Percentiles rank a stretch among this genome's conserved stretches.
These are phyloP conservation scores for Cyclostephanos invisitatus DNA, from an alignment of 108 stramenopile genomes.

Conservation along the genomic window DNA sequence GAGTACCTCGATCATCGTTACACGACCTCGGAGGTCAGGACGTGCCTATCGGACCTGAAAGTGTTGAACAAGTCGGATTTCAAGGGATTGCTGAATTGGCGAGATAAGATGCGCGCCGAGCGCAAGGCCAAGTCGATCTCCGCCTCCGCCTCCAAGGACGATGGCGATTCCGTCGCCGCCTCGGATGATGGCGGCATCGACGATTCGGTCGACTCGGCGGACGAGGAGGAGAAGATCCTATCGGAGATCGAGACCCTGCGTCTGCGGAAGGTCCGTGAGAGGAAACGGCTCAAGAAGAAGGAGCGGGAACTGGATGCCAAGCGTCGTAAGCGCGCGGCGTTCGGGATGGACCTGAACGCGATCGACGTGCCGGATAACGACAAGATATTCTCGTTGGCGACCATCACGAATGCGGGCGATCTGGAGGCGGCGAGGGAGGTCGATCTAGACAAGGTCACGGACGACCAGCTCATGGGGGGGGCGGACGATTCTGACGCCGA, in stretches of 20 bases:
- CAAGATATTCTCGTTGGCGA: conserved; percentile 77
- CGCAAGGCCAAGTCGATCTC: conserved; percentile 55
- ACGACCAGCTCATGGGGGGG: conserved; percentile 62
- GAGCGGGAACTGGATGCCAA: conserved; percentile 84
- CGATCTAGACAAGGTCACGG: conserved; percentile 74
- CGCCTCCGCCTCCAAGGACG: conserved; percentile 48
- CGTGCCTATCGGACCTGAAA: conserved; percentile 86
- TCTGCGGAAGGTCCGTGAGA: conserved; percentile 67
- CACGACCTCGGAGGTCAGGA: conserved; percentile 89
- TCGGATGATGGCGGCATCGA: conserved; percentile 30
- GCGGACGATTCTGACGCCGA: conserved; percentile 43
- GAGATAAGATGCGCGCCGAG: conserved; percentile 77
- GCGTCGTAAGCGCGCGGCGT: conserved; percentile 76
- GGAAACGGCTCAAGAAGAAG: conserved; percentile 90
- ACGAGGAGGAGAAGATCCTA: conserved; percentile 84
- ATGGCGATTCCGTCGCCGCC: conserved; percentile 26
- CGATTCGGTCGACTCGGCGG: conserved; percentile 68
- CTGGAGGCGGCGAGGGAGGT: conserved; percentile 77
- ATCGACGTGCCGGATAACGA: conserved; percentile 87
- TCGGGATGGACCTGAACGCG: conserved; percentile 88
- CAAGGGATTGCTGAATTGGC: conserved; percentile 91
- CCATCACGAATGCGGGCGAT: conserved; percentile 67
- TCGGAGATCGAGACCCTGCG: conserved; percentile 74
- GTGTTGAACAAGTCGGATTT: conserved; percentile 98
- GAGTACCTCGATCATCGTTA: conserved; percentile 77